These are phyloP conservation scores for Simplicillium sp. DNA, from an alignment of 2,329 filamentous ascomycete species.

Conservation along the genomic window DNA sequence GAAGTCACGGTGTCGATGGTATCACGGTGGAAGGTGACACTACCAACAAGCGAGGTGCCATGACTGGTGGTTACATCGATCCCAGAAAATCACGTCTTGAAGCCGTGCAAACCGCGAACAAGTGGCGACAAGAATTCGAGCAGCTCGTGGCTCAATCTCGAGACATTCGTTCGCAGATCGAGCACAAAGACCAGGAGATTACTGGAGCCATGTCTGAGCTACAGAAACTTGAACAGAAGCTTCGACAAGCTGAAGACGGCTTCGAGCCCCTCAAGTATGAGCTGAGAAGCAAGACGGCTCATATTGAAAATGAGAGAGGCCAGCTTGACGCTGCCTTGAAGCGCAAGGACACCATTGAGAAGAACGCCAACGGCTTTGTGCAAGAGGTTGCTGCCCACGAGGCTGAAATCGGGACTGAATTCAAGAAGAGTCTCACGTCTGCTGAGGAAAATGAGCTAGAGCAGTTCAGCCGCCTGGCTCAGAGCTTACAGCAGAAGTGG, in stretches of 20 bases:
- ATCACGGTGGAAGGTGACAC: slow-evolving; percentile 94
- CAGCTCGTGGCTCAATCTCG: slow-evolving; percentile 51
- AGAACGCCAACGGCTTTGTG: slow-evolving; percentile 64
- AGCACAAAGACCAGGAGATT: slow-evolving; percentile 78
- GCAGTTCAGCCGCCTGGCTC: slow-evolving; percentile 55
- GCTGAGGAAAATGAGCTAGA: slow-evolving; percentile 80
- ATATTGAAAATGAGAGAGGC: slow-evolving; percentile 63
- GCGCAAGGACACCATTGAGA: slow-evolving; percentile 60
- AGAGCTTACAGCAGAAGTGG: slow-evolving; percentile 68
- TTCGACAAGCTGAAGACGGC: slow-evolving; percentile 69
- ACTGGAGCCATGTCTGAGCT: slow-evolving; percentile 77
- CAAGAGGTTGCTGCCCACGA: slow-evolving; percentile 71
- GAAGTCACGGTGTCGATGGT: slow-evolving; percentile 83
- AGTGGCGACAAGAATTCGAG: slow-evolving; percentile 68
- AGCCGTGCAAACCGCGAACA: slow-evolving; percentile 65
- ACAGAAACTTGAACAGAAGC: slow-evolving; percentile 71
- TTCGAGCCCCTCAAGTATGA: slow-evolving; percentile 74
- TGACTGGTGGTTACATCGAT: slow-evolving; percentile 93
- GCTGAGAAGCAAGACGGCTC: slow-evolving; percentile 62
- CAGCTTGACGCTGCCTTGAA: slow-evolving; percentile 61
- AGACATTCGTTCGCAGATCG: slow-evolving; percentile 61
- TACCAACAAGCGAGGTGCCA: slow-evolving; percentile 86
- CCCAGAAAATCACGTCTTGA: slow-evolving; percentile 78
- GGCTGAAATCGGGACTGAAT: slow-evolving; percentile 72
- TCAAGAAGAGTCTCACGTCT: slow-evolving; percentile 78